Base-by-base conservation (phyloP, 345 rosid genomes). In the Erodium maritimum region DNA sequence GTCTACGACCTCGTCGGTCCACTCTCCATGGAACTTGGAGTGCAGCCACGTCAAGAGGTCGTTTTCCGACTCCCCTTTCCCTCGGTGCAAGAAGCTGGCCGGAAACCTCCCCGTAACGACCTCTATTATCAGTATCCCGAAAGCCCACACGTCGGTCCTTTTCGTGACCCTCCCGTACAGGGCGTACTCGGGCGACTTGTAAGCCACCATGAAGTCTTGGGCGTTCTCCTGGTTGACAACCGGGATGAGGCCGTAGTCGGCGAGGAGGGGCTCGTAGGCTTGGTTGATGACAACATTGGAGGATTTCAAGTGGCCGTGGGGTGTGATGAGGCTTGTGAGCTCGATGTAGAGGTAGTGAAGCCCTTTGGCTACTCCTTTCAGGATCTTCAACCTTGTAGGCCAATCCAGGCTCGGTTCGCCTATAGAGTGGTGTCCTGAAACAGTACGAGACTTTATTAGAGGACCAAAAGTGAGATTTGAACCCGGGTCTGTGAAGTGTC, bases 261-360 rank as follows among this genome's bases (percentile, higher is more conserved):
- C 60, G 58, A 93, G 76, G 19, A 87, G 61, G 5, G 99, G 94
- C 52, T 89, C 90, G 5, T 57, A 61, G 19, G 76, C 64, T 16
- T 78, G 69, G 3, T 33, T 61, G 6, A 93, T 73, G 59, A 93
- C 90, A 70, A 93, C 73, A 46, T 89, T 93, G 0, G 95, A 82
- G 23, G 99, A 93, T 74, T 87, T 93, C 16, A 93, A 76, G 69
- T 93, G 99, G 18, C 99, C 99, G 23, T 93, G 97, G 4, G 97
- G 81, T 23, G 90, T 77, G 23, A 80, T 77, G 33, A 85, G 60
- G 71, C 79, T 80, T 3, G 99, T 91, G 8, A 93, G 71, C 68
- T 85, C 94, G 17, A 73, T 71, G 67, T 74, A 71, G 1, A 93
- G 86, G 56, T 85, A 87, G 17, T 58, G 56, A 24, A 93, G 82